Conservation (phyloP, 2,329 filamentous ascomycete genomes). For the Fusarium illudens region DNA sequence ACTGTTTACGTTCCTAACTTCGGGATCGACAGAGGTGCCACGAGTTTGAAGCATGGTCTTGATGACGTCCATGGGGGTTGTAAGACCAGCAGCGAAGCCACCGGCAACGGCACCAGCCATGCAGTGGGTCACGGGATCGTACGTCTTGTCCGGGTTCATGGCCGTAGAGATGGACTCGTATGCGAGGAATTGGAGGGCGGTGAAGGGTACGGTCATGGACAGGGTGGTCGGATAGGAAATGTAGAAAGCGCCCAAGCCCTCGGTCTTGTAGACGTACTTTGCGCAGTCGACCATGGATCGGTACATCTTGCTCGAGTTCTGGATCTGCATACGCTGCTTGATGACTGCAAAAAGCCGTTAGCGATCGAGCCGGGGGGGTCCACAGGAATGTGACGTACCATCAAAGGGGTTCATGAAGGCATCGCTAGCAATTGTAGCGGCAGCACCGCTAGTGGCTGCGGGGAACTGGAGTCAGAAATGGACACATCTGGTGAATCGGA, state of each 20-base stretch:
- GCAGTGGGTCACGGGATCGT: slow-evolving; percentile 95
- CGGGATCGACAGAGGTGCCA: slow-evolving; percentile 80
- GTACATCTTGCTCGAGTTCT: slow-evolving; percentile 88
- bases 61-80: slow-evolving; percentile 96
- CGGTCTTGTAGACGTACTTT: slow-evolving; percentile 82
- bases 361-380: neutral
- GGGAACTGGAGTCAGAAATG: slow-evolving; percentile 17
- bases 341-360: slow-evolving; percentile 71
- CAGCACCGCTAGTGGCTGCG: slow-evolving; percentile 88
- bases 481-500: neutral
- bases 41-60: slow-evolving; percentile 97
- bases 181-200: slow-evolving; percentile 93
- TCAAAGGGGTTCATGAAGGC: slow-evolving; percentile 99
- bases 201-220: slow-evolving; percentile 98
- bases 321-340: slow-evolving; percentile 99
- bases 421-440: slow-evolving; percentile 95
- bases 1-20: slow-evolving; percentile 85
- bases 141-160: slow-evolving; percentile 86
- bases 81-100: slow-evolving; percentile 91
- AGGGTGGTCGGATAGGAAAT: slow-evolving; percentile 97
- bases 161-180: slow-evolving; percentile 96
- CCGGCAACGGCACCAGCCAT: slow-evolving; percentile 91
- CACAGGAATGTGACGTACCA: slow-evolving; percentile 63
- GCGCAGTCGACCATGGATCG: slow-evolving; percentile 88
- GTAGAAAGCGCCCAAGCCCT: slow-evolving; percentile 93